Percentiles rank a stretch among this genome's conserved stretches.
Evolutionary conservation across 1,139 yeast genomes (phyloP).

Genomic region (Scheffersomyces illinoinensis): DNA sequence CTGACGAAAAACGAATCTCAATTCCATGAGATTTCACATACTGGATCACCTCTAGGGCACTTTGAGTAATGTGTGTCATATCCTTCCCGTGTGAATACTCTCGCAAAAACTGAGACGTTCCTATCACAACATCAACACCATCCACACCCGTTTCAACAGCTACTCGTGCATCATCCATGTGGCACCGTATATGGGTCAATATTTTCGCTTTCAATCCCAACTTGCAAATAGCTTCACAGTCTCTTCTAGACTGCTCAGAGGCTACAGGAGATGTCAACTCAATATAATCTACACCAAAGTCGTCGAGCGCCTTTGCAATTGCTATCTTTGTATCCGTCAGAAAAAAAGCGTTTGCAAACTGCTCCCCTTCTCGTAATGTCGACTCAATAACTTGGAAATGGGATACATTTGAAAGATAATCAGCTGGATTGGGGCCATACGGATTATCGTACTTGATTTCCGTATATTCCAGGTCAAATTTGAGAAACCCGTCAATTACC

Average conservation of each 20-base stretch:
- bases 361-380: slow-evolving; percentile 97
- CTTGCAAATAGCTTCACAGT: slow-evolving; percentile 98
- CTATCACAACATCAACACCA: slow-evolving; percentile 98
- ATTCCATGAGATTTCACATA: slow-evolving; percentile 96
- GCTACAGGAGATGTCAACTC: slow-evolving; percentile 98
- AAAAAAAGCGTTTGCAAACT: slow-evolving; percentile 96
- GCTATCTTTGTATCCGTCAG: slow-evolving; percentile 94
- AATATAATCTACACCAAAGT: slow-evolving; percentile 96
- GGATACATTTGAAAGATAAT: slow-evolving; percentile 84
- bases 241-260: slow-evolving; percentile 86
- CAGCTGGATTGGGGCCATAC: slow-evolving; percentile 94
- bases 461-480: slow-evolving; percentile 5
- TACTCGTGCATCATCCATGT: slow-evolving; percentile 96
- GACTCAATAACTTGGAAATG: slow-evolving; percentile 93
- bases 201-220: slow-evolving; percentile 94
- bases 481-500: slow-evolving; percentile 6
- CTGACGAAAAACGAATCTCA: slow-evolving; percentile 95
- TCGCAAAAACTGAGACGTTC: slow-evolving; percentile 93
- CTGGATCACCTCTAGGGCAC: slow-evolving; percentile 96
- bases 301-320: slow-evolving; percentile 96
- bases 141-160: slow-evolving; percentile 99
- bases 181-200: slow-evolving; percentile 91
- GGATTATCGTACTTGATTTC: slow-evolving; percentile 52
- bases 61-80: slow-evolving; percentile 96
- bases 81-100: slow-evolving; percentile 97